Evolutionary conservation across 352 stramenopile species (phyloP).

Genomic region (Chrysophaeum taylorii): DNA sequence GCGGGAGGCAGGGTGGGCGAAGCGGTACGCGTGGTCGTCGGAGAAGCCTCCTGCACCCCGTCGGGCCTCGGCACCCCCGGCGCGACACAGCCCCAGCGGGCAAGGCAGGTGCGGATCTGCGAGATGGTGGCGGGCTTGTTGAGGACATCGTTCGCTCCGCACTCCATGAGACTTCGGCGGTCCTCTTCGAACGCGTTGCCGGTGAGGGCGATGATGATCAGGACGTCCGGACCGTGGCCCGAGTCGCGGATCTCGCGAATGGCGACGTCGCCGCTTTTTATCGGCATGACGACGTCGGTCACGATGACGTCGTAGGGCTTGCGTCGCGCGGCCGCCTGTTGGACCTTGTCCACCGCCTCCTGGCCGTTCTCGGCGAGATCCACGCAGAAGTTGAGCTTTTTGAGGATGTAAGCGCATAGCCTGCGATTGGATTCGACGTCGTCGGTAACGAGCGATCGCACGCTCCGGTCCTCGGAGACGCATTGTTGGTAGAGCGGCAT

Average conservation of each 20-base stretch:
- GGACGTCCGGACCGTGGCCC: not conserved
- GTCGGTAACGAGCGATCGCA: not conserved
- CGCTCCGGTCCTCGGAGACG: not conserved
- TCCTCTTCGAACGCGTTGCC: conserved; percentile 23
- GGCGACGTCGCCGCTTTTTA: conserved; percentile 6
- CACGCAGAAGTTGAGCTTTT: not conserved
- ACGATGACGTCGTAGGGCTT: not conserved
- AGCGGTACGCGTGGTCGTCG: too few species aligned
- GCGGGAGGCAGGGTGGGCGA: too few species aligned
- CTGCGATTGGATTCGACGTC: not conserved
- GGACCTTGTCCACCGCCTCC: not conserved
- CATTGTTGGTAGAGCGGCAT: not conserved
- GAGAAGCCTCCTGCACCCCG: too few species aligned
- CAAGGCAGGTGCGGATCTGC: too few species aligned
- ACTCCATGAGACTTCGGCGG: too few species aligned
- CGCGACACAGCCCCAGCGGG: too few species aligned
- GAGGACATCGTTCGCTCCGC: too few species aligned
- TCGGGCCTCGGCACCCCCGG: too few species aligned
- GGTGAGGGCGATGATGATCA: not conserved
- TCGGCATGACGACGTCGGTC: conserved; percentile 27
- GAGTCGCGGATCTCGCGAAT: not conserved
- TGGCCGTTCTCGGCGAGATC: not conserved
- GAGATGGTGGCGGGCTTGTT: too few species aligned
- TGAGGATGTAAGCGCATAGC: not conserved
- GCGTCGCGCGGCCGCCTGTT: not conserved